Evolutionary conservation across 1,139 yeast species (phyloP).

Genomic region (Yamadazyma mexicana): DNA sequence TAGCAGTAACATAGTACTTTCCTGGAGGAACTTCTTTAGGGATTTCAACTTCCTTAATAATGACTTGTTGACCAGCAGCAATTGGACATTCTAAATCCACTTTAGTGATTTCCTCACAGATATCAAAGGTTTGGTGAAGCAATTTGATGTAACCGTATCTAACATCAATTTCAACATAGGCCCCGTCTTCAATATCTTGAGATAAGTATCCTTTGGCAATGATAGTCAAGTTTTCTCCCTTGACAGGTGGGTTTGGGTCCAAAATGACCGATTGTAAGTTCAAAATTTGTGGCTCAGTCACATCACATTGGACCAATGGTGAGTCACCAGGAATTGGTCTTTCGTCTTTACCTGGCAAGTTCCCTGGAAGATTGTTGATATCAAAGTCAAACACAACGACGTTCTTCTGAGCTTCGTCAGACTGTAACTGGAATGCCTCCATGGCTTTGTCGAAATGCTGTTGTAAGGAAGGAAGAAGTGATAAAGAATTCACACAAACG

Average conservation of each 20-base stretch:
- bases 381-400: constrained; percentile 1
- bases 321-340: constrained; percentile 89
- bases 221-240: constrained; percentile 79
- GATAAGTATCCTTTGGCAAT: constrained; percentile 66
- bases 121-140: constrained; percentile 81
- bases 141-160: constrained; percentile 88
- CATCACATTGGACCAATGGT: constrained; percentile 78
- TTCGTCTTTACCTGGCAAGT: constrained; percentile 28
- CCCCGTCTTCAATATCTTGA: constrained; percentile 67
- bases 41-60: constrained; percentile 72
- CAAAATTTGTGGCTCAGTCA: constrained; percentile 59
- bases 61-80: constrained; percentile 60
- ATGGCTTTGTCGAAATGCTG: constrained; percentile 20
- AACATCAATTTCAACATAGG: constrained; percentile 92
- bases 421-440: constrained; percentile 20
- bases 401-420: constrained; percentile 1
- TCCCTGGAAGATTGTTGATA: constrained; percentile 16
- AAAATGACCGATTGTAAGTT: constrained; percentile 59
- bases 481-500: constrained; percentile 21
- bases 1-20: constrained; percentile 77
- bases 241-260: constrained; percentile 83
- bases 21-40: constrained; percentile 98
- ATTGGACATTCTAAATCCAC: constrained; percentile 85
- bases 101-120: constrained; percentile 83
- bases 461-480: constrained; percentile 22